Evolutionary conservation across 2,329 filamentous ascomycete species (phyloP).

Genomic region (Sordariomycetes sp.): DNA sequence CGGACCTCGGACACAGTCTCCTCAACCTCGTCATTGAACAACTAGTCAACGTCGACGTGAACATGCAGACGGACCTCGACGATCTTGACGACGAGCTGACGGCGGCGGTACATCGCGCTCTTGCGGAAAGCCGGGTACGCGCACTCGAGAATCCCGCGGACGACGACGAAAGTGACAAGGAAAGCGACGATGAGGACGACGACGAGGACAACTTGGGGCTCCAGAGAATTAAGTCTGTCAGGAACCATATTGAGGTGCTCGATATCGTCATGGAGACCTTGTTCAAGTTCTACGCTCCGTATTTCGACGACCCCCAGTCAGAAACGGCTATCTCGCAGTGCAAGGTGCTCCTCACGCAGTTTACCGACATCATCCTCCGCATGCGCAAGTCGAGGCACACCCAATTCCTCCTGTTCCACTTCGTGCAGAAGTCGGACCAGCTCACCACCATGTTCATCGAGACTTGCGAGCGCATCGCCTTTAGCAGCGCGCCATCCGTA

Average conservation of each 20-base stretch:
- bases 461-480: constrained; percentile 18
- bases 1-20: constrained; percentile 68
- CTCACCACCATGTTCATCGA: constrained; percentile 61
- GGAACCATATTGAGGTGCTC: constrained; percentile 80
- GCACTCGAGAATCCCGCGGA: constrained; percentile 41
- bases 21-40: constrained; percentile 75
- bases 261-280: constrained; percentile 82
- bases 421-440: constrained; percentile 69
- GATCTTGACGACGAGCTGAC: constrained; percentile 85
- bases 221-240: constrained; percentile 58
- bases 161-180: constrained; percentile 56
- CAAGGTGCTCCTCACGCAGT: constrained; percentile 73
- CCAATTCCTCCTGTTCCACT: constrained; percentile 94
- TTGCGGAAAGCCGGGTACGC: constrained; percentile 14
- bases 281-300: constrained; percentile 70
- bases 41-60: constrained; percentile 87
- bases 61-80: constrained; percentile 88
- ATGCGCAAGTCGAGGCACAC: constrained; percentile 88
- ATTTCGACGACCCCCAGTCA: constrained; percentile 59
- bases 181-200: constrained; percentile 60
- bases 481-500: constrained; percentile 56
- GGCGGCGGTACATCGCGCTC: constrained; percentile 53
- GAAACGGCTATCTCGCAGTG: constrained; percentile 63
- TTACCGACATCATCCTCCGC: constrained; percentile 77
- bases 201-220: constrained; percentile 38